Base-by-base conservation (phyloP, 257 asterid genomes). In the Nicotiana attenuata region DNA sequence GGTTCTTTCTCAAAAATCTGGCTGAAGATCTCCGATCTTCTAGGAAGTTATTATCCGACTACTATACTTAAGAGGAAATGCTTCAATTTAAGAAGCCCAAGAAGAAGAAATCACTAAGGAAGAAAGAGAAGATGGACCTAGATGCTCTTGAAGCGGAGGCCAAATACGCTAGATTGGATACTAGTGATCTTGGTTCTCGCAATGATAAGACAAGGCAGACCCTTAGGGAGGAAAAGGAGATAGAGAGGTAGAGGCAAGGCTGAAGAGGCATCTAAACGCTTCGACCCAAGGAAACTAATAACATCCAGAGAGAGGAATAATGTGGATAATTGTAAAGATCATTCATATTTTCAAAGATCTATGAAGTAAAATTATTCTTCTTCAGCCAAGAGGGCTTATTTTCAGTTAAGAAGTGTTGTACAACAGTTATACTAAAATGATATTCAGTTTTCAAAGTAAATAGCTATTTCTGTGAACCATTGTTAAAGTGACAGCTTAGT, bases 141-240 rank as follows among this genome's bases (percentile, higher is more conserved):
- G 89, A 89, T 85, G 92, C 95, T 83, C 97, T 94, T 75, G 99
- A 94, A 90, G 97, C 96, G 65, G 98, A 96, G 91, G 98, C 99
- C 82, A 84, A 78, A 81, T 90, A 97, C 82, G 85, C 93, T 85
- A 98, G 99, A 84, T 88, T 96, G 86, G 98, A 98, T 75, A 64
- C 80, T 83, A 93, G 78, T 78, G 97, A 96, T 89, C 98, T 93
- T 81, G 98, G 98, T 81, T 89, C 99, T 69, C 91, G 98, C 78
- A 89, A 86, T 10, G 91, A 89, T 82, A 91, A 90, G 85, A 89
- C 86, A 83, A 87, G 92, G 75, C 95, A 90, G 85, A 86, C 88
- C 81, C 90, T 89, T n/a, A 90, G 78, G 89, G 93, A 96, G 82
- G 97, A 94, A 87, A 88, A 89, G 81, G 99, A 92, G 81, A 91